Conservation (phyloP, 2,329 filamentous ascomycete genomes). For the Hypomyces perniciosus region DNA sequence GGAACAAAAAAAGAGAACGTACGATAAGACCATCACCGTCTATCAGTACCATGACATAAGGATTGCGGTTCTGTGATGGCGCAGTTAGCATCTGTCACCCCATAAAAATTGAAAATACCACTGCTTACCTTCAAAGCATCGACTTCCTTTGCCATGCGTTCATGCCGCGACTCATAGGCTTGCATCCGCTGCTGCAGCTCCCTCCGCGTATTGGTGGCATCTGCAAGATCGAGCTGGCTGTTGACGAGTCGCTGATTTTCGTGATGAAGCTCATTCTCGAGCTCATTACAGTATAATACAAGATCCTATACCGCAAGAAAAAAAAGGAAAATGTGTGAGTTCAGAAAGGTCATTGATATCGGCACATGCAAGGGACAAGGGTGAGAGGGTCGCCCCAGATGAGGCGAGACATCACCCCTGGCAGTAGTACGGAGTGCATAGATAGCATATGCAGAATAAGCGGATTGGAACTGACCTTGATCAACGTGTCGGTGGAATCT, state of each 20-base stretch:
- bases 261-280: constrained; percentile 37
- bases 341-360: not conserved
- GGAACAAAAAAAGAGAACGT: constrained; percentile 11
- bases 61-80: constrained; percentile 42
- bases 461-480: constrained; percentile 36
- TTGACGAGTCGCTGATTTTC: constrained; percentile 41
- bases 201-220: constrained; percentile 42
- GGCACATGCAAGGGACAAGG: not conserved
- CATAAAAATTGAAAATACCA: constrained; percentile 2
- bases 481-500: constrained; percentile 37
- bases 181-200: constrained; percentile 45
- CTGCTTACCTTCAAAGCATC: constrained; percentile 40
- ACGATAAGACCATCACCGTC: constrained; percentile 60
- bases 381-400: not conserved
- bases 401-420: too few relatives aligned
- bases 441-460: not conserved
- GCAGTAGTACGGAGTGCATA: not conserved
- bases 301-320: constrained; percentile 22
- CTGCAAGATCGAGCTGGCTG: constrained; percentile 43
- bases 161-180: constrained; percentile 31
- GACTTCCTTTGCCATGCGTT: constrained; percentile 32
- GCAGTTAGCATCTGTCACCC: not conserved
- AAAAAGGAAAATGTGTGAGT: not conserved
- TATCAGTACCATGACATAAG: constrained; percentile 55
- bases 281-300: constrained; percentile 29